A percentile compares a stretch with the other conserved stretches of the same genome.
phyloP scores from a whole-genome alignment of 805 yeast species.

The Hanseniaspora thailandica region DNA sequence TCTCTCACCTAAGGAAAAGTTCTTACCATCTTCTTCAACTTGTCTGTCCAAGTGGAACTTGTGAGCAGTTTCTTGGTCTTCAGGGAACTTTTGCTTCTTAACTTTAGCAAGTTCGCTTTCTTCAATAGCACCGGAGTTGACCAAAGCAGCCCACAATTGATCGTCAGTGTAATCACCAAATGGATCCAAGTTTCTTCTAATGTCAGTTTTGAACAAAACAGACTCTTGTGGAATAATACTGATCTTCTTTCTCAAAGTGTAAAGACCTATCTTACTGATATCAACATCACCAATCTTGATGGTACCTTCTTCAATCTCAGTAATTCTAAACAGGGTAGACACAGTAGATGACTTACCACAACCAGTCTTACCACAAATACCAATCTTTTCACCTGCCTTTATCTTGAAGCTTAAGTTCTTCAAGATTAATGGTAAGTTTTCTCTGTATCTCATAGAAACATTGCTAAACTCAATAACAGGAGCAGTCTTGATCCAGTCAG shows the following conservation, averaged over 20 bases:
- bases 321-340: constrained; percentile 56
- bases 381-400: constrained; percentile 45
- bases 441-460: constrained; percentile 53
- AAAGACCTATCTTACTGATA: constrained; percentile 51
- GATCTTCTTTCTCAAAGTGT: constrained; percentile 53
- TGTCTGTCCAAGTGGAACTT: constrained; percentile 48
- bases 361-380: constrained; percentile 60
- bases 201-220: constrained; percentile 66
- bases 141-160: constrained; percentile 56
- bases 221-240: constrained; percentile 88
- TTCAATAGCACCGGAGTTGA: constrained; percentile 45
- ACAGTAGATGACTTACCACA: constrained; percentile 70
- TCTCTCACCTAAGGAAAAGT: constrained; percentile 54
- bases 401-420: constrained; percentile 41
- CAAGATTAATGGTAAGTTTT: constrained; percentile 53
- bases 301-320: constrained; percentile 43
- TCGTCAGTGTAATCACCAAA: constrained; percentile 46
- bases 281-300: constrained; percentile 61
- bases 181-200: constrained; percentile 69
- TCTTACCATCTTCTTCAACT: constrained; percentile 54
- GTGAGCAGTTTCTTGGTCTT: constrained; percentile 27
- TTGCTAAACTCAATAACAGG: constrained; percentile 38
- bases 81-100: constrained; percentile 27
- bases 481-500: constrained; percentile 48
- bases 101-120: constrained; percentile 27